phyloP scores from a whole-genome alignment of 768 basidiomycete genomes.

The Rhizopogon vinicolor region DNA sequence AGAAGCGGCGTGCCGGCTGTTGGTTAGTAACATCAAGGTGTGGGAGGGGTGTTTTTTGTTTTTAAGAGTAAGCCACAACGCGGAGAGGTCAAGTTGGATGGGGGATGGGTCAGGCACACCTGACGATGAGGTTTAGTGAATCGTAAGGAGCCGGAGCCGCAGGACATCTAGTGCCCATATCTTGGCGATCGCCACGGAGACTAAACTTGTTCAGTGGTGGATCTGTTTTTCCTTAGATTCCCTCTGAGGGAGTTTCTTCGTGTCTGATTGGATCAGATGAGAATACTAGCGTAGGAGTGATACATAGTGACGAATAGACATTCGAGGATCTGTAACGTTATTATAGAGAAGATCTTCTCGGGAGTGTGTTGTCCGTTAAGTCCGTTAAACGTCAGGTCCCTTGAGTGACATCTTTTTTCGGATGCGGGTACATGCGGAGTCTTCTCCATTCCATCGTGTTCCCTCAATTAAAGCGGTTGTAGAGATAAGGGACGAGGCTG shows the following conservation, averaged over 20 bases:
- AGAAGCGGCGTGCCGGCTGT: neutral
- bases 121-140: no score
- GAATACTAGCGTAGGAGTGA: neutral
- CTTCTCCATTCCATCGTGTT: slow-evolving; percentile 6
- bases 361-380: slow-evolving; percentile 10
- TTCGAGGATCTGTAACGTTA: slow-evolving; percentile 3
- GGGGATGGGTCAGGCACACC: no score
- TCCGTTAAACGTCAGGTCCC: slow-evolving; percentile 16
- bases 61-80: neutral
- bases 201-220: neutral
- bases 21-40: no score
- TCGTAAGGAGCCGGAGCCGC: neutral
- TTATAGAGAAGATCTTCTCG: slow-evolving; percentile 2
- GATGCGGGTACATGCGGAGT: slow-evolving; percentile 10
- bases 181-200: slow-evolving; percentile 2
- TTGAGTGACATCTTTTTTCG: slow-evolving; percentile 16
- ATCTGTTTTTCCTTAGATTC: neutral
- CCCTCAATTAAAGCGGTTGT: neutral
- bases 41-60: neutral
- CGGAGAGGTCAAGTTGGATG: neutral
- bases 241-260: neutral
- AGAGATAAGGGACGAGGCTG: neutral
- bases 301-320: neutral
- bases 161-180: neutral
- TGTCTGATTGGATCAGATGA: neutral